Evolutionary conservation across 345 rosid species (phyloP), one percentile per base, ranked within the genome.

Genomic region (Euphorbia peplus): DNA sequence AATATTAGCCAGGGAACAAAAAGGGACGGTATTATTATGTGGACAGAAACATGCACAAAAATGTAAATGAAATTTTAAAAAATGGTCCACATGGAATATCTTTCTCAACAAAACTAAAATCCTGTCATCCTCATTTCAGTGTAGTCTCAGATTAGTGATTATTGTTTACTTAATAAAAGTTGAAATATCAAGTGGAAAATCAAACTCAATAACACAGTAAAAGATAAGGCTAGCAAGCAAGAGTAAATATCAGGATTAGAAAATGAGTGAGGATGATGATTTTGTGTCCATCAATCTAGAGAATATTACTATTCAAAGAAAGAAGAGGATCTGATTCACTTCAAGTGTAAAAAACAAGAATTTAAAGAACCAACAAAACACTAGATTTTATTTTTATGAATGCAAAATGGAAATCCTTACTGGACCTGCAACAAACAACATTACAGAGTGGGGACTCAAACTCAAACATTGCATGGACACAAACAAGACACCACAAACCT

Each of bases 391-490:
- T n/a, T n/a, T n/a, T n/a, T n/a, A n/a, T n/a, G n/a, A 14, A 18
- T 30, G 12, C 13, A 7, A 29, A 29, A 5, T 63, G 52, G 32
- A 22, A 21, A 12, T 41, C 52, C 30, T 63, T 63, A 53, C 35
- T 44, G 19, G 9, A 24, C 51, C n/a, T 63, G 22, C 0, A 4
- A 2, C 53, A 32, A 63, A 25, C 22, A 63, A 63, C 14, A 28
- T 46, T 8, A 44, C 53, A 44, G 29, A 46, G 67, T 25, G 51
- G 67, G 67, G 67, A 42, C 52, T 42, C 52, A 24, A n/a, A 26
- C 22, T 26, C 54, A 25, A 54, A 26, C 24, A 46, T 44, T 46
- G 21, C 37, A 25, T 25, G 39, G 39, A 25, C 37, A 3, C 39
- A 19, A 44, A 15, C 22, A 1, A 44, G 42, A 63, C 53, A 25